Evolutionary conservation across 495 filamentous ascomycete species (phyloP).

Genomic region (Aspergillus baeticus): DNA sequence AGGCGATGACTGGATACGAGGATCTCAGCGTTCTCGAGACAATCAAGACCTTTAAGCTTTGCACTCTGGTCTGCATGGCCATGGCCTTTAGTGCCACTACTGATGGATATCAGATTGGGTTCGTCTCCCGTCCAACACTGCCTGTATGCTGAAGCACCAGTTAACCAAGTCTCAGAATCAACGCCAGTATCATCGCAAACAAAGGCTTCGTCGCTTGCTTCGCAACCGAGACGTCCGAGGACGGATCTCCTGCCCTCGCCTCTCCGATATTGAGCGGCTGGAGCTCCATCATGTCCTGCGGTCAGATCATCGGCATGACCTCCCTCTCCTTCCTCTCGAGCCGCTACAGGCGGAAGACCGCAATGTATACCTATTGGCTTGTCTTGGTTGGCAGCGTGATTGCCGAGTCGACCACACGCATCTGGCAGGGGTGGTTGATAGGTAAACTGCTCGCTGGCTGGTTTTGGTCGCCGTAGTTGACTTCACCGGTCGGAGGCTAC

Average conservation of each 20-base stretch:
- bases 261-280: conserved; percentile 13
- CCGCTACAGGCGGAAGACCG: conserved; percentile 29
- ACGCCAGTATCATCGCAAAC: conserved; percentile 16
- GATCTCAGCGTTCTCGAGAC: neutral
- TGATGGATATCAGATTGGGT: conserved; percentile 17
- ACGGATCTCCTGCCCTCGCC: conserved; percentile 8
- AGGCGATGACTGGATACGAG: conserved; percentile 7
- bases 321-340: conserved; percentile 8
- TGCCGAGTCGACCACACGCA: neutral
- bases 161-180: conserved; percentile 7
- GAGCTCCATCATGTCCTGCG: conserved; percentile 13
- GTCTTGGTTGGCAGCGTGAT: conserved; percentile 26
- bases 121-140: neutral
- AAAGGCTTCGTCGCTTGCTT: conserved; percentile 11
- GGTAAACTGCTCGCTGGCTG: conserved; percentile 2
- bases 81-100: conserved; percentile 16
- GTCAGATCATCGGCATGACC: conserved; percentile 15
- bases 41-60: conserved; percentile 9
- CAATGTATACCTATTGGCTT: conserved; percentile 32
- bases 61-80: conserved; percentile 11
- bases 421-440: neutral
- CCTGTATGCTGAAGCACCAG: neutral
- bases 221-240: neutral
- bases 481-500: neutral
- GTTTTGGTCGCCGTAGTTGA: neutral